phyloP scores from a whole-genome alignment of 495 filamentous ascomycete species.

The Penicillium chermesinum region DNA sequence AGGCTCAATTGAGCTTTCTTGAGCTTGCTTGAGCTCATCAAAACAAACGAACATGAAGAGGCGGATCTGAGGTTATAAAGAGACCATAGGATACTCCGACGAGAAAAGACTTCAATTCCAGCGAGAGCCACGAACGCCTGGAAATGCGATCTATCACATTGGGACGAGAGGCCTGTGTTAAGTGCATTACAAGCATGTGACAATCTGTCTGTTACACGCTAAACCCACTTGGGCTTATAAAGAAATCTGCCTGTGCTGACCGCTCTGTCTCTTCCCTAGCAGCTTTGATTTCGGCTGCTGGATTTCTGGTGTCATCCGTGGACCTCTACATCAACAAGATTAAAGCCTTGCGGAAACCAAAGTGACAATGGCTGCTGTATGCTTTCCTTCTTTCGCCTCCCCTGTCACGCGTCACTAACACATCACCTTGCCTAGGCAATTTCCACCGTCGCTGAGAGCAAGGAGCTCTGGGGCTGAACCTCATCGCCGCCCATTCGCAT shows the following conservation, averaged over 20 bases:
- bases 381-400: slow-evolving; percentile 4
- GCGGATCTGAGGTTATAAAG: too few species aligned
- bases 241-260: background rate
- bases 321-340: background rate
- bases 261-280: background rate
- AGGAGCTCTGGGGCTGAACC: slow-evolving; percentile 92
- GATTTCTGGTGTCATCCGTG: background rate
- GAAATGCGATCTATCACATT: too few species aligned
- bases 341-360: slow-evolving; percentile 1
- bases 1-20: too few species aligned
- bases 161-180: too few species aligned
- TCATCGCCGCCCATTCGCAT: slow-evolving; percentile 97
- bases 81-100: too few species aligned
- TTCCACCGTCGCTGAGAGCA: slow-evolving; percentile 87
- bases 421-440: slow-evolving; percentile 56
- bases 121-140: too few species aligned
- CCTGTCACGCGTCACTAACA: slow-evolving; percentile 3
- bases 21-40: too few species aligned
- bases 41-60: too few species aligned
- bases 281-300: background rate
- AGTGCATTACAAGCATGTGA: too few species aligned
- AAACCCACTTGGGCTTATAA: background rate
- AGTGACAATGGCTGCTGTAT: slow-evolving; percentile 38
- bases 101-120: too few species aligned
- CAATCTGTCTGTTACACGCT: background rate